Conservation (phyloP, 179 eudicot genomes). For the Corrigiola litoralis region DNA sequence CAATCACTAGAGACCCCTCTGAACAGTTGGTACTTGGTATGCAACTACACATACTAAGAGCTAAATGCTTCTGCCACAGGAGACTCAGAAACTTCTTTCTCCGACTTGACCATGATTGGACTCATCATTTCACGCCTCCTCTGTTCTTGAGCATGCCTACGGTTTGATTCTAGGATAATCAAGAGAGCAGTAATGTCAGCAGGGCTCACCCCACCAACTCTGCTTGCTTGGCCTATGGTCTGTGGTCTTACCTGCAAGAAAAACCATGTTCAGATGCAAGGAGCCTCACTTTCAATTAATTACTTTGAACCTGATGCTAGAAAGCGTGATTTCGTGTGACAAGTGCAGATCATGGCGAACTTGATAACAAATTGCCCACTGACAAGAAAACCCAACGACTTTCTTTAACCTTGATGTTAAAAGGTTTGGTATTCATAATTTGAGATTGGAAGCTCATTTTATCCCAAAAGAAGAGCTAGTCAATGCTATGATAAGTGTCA, state of each 20-base stretch:
- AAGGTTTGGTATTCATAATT: neutral
- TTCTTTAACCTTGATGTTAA: neutral
- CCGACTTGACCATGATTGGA: constrained; percentile 40
- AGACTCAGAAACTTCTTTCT: constrained; percentile 29
- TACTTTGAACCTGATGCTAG: neutral
- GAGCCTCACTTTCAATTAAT: neutral
- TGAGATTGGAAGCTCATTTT: neutral
- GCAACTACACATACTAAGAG: constrained; percentile 15
- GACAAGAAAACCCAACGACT: neutral
- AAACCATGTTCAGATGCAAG: too few species aligned
- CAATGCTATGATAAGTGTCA: too few species aligned
- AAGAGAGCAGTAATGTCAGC: constrained; percentile 91
- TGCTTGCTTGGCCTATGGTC: constrained; percentile 93
- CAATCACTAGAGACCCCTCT: neutral
- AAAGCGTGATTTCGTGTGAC: too few species aligned
- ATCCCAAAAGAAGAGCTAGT: too few species aligned
- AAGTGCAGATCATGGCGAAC: neutral
- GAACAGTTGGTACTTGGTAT: too few species aligned
- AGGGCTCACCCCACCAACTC: constrained; percentile 96
- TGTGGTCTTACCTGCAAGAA: constrained; percentile 81
- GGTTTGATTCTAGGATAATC: constrained; percentile 67
- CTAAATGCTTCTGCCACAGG: constrained; percentile 35
- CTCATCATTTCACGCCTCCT: constrained; percentile 35
- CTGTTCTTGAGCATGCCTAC: constrained; percentile 62
- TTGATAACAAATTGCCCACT: neutral